phyloP scores from a whole-genome alignment of 805 yeast genomes.

The Zygosaccharomyces bisporus region DNA sequence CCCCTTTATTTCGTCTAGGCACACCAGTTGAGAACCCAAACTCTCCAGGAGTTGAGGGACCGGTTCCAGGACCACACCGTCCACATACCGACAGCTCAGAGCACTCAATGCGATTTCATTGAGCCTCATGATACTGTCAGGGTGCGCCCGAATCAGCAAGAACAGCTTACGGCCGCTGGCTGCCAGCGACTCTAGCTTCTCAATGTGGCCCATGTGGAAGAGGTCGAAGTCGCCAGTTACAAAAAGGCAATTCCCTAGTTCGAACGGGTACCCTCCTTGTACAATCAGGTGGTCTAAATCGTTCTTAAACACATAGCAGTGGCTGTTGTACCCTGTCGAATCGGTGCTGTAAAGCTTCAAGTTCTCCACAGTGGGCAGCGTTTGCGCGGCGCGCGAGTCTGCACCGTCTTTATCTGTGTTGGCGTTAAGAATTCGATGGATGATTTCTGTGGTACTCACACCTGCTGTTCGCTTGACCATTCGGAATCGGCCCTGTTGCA shows the following conservation, averaged over 20 bases:
- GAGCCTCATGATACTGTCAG: constrained; percentile 81
- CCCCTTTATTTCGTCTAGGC: constrained; percentile 40
- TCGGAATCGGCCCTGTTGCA: constrained; percentile 77
- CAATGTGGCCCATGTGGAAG: constrained; percentile 90
- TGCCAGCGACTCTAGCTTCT: constrained; percentile 48
- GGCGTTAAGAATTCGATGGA: constrained; percentile 67
- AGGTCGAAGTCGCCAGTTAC: constrained; percentile 86
- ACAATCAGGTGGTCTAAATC: constrained; percentile 35
- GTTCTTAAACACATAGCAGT: constrained; percentile 55
- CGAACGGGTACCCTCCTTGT: constrained; percentile 14
- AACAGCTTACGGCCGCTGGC: constrained; percentile 47
- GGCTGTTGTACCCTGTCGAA: constrained; percentile 50
- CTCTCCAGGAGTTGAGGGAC: constrained; percentile 7
- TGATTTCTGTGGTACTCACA: constrained; percentile 91
- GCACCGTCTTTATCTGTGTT: constrained; percentile 8
- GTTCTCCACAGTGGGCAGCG: constrained; percentile 16
- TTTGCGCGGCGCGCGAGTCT: background rate
- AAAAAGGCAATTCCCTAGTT: constrained; percentile 6
- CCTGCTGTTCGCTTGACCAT: constrained; percentile 94
- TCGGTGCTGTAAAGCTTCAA: constrained; percentile 57
- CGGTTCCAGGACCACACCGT: constrained; percentile 58
- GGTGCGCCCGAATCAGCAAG: constrained; percentile 54
- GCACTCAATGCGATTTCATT: constrained; percentile 85
- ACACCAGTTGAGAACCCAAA: constrained; percentile 37
- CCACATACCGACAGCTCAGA: constrained; percentile 80